Percentiles rank a stretch among this genome's conserved stretches.
These are phyloP conservation scores for Colletotrichum sublineola DNA, from an alignment of 2,329 filamentous ascomycete genomes.

Conservation along the genomic window DNA sequence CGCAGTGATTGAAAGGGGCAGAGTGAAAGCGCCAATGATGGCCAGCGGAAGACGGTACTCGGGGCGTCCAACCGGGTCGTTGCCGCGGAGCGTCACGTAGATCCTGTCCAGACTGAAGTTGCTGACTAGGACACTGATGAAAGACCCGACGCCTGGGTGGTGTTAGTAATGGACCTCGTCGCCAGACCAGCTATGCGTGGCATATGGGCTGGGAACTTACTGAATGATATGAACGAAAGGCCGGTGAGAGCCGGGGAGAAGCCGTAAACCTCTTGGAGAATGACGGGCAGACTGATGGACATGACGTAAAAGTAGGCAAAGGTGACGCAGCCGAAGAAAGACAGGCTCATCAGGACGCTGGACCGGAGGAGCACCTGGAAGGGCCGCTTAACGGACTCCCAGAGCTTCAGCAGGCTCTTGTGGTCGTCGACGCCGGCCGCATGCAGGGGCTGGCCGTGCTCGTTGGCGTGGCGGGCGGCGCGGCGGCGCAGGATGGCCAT, in stretches of 20 bases:
- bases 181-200: background rate
- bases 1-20: conserved; percentile 59
- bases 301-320: conserved; percentile 69
- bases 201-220: conserved; percentile 50
- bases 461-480: conserved; percentile 50
- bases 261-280: conserved; percentile 62
- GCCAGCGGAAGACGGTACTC: conserved; percentile 68
- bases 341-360: conserved; percentile 64
- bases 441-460: conserved; percentile 45
- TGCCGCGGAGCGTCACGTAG: conserved; percentile 62
- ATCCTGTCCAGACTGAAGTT: conserved; percentile 66
- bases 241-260: conserved; percentile 66
- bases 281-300: conserved; percentile 65
- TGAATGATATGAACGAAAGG: conserved; percentile 67
- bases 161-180: conserved; percentile 37
- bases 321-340: conserved; percentile 60
- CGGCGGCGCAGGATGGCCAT: conserved; percentile 65
- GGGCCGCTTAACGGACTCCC: conserved; percentile 61
- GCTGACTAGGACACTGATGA: conserved; percentile 62
- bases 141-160: conserved; percentile 61
- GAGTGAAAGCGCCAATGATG: conserved; percentile 59
- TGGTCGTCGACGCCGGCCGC: conserved; percentile 43
- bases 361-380: conserved; percentile 62
- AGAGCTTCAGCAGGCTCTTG: conserved; percentile 49
- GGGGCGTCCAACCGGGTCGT: conserved; percentile 59